Percentiles rank a stretch among this genome's conserved stretches.
Evolutionary conservation across 2,329 filamentous ascomycete genomes (phyloP).

Genomic region (Celoporthe dispersa): DNA sequence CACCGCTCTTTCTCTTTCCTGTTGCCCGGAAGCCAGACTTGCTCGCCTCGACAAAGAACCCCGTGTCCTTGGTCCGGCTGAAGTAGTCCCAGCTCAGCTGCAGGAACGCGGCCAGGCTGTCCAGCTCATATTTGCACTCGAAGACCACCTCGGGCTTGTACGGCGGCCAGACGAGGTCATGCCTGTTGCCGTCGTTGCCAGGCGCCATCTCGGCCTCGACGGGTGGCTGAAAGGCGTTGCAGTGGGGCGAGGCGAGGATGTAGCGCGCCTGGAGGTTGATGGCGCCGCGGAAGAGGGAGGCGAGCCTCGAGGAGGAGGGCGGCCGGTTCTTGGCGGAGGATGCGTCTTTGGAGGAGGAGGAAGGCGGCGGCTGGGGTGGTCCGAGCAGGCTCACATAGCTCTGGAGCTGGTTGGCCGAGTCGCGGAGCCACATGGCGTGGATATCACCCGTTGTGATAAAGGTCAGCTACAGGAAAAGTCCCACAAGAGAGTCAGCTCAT

Average conservation of each 20-base stretch:
- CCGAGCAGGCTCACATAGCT: constrained; percentile 62
- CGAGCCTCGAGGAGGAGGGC: constrained; percentile 47
- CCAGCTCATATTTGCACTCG: constrained; percentile 85
- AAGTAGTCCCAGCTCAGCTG: constrained; percentile 74
- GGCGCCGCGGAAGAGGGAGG: constrained; percentile 65
- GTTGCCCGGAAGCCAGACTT: neutral
- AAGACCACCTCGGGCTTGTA: constrained; percentile 72
- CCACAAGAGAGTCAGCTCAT: neutral
- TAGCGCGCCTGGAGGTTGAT: constrained; percentile 69
- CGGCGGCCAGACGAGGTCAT: constrained; percentile 31
- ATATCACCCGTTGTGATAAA: constrained; percentile 79
- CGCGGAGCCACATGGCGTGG: constrained; percentile 81
- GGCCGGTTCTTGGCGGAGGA: neutral
- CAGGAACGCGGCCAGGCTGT: constrained; percentile 78
- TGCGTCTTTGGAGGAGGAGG: neutral
- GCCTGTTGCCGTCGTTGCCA: constrained; percentile 22
- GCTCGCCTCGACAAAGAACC: constrained; percentile 66
- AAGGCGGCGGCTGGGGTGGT: constrained; percentile 33
- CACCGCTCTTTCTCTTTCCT: neutral
- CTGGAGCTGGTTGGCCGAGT: constrained; percentile 72
- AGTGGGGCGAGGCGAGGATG: constrained; percentile 69
- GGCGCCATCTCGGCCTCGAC: constrained; percentile 62
- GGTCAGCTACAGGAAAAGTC: constrained; percentile 52
- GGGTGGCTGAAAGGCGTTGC: constrained; percentile 83
- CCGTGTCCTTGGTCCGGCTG: constrained; percentile 65